Evolutionary conservation across 225 moss, liverwort and hornwort species (phyloP).

Genomic region (Pseudisothecium myosuroides): DNA sequence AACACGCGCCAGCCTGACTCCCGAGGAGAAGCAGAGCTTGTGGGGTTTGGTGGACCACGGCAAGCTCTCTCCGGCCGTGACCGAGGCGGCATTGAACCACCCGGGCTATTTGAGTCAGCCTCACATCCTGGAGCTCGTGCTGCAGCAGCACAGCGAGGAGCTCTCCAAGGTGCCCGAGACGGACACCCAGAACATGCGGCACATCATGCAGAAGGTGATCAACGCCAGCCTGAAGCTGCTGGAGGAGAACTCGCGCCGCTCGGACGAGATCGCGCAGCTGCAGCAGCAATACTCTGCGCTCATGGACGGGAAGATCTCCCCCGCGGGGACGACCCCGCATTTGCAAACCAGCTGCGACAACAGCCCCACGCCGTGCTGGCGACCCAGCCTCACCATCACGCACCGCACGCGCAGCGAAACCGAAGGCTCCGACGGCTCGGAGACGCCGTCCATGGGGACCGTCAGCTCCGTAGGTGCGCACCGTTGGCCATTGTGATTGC

Average conservation of each 20-base stretch:
- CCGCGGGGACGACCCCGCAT: not conserved
- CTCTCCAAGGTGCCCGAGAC: conserved; percentile 65
- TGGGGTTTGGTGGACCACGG: conserved; percentile 75
- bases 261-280: conserved; percentile 71
- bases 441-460: conserved; percentile 36
- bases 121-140: conserved; percentile 78
- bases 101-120: conserved; percentile 81
- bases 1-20: conserved; percentile 6
- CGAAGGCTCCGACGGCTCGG: conserved; percentile 70
- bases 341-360: conserved; percentile 61
- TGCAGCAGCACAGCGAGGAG: conserved; percentile 93
- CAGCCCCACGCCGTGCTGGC: conserved; percentile 74
- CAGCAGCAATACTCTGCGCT: conserved; percentile 74
- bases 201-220: conserved; percentile 94
- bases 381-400: conserved; percentile 33
- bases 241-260: conserved; percentile 83
- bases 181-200: conserved; percentile 63
- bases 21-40: conserved; percentile 61
- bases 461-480: conserved; percentile 48
- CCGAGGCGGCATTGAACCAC: conserved; percentile 65
- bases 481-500: conserved; percentile 10
- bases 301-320: conserved; percentile 57
- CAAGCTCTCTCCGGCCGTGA: conserved; percentile 68
- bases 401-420: conserved; percentile 46
- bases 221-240: conserved; percentile 87